phyloP scores from a whole-genome alignment of 202 grass and related monocot genomes.

The Saccharum hybrid region DNA sequence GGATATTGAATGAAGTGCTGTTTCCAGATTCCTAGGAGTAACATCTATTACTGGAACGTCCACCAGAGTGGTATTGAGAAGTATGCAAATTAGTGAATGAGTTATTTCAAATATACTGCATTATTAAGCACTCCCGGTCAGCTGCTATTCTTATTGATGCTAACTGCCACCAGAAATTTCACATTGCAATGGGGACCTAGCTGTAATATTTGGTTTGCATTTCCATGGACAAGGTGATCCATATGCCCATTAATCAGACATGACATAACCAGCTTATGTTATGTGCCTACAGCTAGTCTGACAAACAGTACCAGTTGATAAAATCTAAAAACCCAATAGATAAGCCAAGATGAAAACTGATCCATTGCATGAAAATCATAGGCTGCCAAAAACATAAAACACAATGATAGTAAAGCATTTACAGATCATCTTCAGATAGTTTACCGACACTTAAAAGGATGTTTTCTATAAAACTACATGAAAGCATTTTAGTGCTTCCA shows the following conservation, averaged over 20 bases:
- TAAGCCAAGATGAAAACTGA: constrained; percentile 24
- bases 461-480: background rate
- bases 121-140: background rate
- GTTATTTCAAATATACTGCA: constrained; percentile 29
- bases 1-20: background rate
- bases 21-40: background rate
- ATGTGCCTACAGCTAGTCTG: constrained; percentile 19
- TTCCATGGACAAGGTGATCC: background rate
- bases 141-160: background rate
- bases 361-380: constrained; percentile 18
- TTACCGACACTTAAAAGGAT: background rate
- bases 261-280: constrained; percentile 12
- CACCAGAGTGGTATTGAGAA: background rate
- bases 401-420: background rate
- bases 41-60: background rate
- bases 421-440: constrained; percentile 29
- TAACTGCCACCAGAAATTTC: background rate
- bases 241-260: constrained; percentile 13
- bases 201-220: constrained; percentile 32
- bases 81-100: background rate
- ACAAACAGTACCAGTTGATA: constrained; percentile 11
- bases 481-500: constrained; percentile 6
- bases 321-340: background rate
- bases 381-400: constrained; percentile 1
- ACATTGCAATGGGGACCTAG: background rate